phyloP scores from a whole-genome alignment of 129 eudicot species.

The Ambrosia trifida region DNA sequence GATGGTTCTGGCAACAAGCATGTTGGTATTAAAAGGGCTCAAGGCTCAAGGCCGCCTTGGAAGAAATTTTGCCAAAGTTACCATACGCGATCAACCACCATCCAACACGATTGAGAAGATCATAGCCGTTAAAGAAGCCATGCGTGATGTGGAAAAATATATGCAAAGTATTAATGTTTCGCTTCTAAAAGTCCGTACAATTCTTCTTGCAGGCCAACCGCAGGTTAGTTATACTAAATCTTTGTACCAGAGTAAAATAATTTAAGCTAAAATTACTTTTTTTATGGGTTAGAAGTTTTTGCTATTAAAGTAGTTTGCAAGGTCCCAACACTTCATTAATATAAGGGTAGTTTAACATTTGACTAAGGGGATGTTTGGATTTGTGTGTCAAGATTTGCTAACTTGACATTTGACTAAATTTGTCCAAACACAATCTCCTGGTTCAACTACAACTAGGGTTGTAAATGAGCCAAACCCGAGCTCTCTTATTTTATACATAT shows the following conservation, averaged over 20 bases:
- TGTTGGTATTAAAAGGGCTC: constrained; percentile 82
- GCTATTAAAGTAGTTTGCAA: background rate
- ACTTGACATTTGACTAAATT: no score
- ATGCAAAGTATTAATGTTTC: constrained; percentile 77
- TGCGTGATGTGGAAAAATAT: constrained; percentile 77
- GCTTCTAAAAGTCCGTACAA: constrained; percentile 75
- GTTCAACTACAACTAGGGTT: background rate
- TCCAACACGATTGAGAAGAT: constrained; percentile 94
- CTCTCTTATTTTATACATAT: background rate
- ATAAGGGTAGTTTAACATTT: background rate
- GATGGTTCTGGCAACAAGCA: constrained; percentile 67
- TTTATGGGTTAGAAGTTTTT: background rate
- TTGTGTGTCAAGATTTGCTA: no score
- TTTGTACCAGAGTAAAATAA: background rate
- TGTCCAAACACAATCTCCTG: background rate
- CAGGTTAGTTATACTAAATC: constrained; percentile 51
- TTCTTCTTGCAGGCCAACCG: constrained; percentile 93
- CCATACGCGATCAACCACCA: constrained; percentile 94
- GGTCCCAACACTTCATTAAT: background rate
- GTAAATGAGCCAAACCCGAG: background rate
- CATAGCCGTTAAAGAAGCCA: constrained; percentile 88
- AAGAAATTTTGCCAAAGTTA: constrained; percentile 80
- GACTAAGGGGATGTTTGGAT: background rate
- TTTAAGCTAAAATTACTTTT: background rate
- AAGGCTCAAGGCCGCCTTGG: constrained; percentile 93